phyloP scores from a whole-genome alignment of 108 stramenopile species.

The Skeletonema menzelii region DNA sequence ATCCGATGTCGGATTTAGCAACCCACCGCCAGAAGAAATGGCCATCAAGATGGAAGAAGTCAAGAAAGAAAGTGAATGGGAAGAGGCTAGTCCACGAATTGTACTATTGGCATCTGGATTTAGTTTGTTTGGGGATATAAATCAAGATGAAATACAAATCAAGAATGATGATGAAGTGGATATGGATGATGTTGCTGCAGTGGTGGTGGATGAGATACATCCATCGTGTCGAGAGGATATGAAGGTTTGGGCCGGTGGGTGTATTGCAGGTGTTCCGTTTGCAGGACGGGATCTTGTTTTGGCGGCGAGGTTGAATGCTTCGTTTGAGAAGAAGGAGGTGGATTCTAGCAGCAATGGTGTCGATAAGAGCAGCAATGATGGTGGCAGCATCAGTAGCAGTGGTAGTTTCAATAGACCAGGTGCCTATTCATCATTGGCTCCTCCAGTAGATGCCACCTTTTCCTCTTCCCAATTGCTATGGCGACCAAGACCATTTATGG shows the following conservation, averaged over 20 bases:
- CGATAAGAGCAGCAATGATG: not conserved
- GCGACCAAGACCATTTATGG: slow-evolving; percentile 77
- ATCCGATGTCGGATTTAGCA: slow-evolving; percentile 83
- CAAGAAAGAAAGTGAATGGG: slow-evolving; percentile 73
- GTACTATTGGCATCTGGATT: slow-evolving; percentile 56
- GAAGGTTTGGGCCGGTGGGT: slow-evolving; percentile 45
- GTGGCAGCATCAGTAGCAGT: not conserved
- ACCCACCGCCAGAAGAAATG: slow-evolving; percentile 67
- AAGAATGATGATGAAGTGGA: slow-evolving; percentile 36
- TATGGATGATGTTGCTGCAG: slow-evolving; percentile 27
- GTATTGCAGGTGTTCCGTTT: slow-evolving; percentile 57
- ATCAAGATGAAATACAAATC: not conserved
- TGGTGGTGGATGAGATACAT: slow-evolving; percentile 13
- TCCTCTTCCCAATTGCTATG: slow-evolving; percentile 56
- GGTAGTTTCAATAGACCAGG: too few species aligned
- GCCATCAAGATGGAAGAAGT: slow-evolving; percentile 69
- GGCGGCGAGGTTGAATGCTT: slow-evolving; percentile 53
- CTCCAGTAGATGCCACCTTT: slow-evolving; percentile 73
- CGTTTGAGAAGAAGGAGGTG: not conserved
- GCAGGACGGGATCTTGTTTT: slow-evolving; percentile 62
- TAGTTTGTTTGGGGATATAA: slow-evolving; percentile 6
- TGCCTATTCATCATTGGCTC: slow-evolving; percentile 63
- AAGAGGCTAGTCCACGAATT: slow-evolving; percentile 81
- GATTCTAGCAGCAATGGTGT: not conserved
- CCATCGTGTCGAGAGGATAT: slow-evolving; percentile 13